Evolutionary conservation across 106 monocot species (phyloP).

Genomic region (Triglochin maritima): DNA sequence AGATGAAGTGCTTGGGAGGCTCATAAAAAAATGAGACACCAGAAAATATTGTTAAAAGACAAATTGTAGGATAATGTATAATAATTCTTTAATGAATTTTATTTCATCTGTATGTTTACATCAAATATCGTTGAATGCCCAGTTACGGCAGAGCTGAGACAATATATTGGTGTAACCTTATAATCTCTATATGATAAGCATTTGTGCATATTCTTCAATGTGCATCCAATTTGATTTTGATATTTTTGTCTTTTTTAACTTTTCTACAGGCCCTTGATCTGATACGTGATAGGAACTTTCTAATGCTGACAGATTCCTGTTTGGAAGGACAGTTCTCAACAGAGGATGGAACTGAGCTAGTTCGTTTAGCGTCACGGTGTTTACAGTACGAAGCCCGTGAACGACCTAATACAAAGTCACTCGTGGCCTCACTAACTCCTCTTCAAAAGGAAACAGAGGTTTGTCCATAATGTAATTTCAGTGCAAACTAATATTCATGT

Average conservation of each 20-base stretch:
- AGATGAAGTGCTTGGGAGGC: too few relatives aligned
- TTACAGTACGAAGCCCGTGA: conserved; percentile 83
- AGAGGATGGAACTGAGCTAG: conserved; percentile 80
- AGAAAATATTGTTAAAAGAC: too few relatives aligned
- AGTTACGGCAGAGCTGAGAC: too few relatives aligned
- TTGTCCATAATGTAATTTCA: neutral
- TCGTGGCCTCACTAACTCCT: conserved; percentile 45
- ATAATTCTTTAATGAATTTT: too few relatives aligned
- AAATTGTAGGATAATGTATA: too few relatives aligned
- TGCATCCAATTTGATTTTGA: too few relatives aligned
- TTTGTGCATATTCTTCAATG: too few relatives aligned
- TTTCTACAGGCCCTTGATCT: conserved; percentile 78
- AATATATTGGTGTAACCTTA: too few relatives aligned
- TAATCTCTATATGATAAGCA: too few relatives aligned
- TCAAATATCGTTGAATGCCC: too few relatives aligned
- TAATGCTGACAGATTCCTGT: conserved; percentile 88
- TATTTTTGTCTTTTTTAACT: conserved; percentile 3
- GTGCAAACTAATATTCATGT: neutral
- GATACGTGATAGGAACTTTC: conserved; percentile 69
- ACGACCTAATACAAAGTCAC: conserved; percentile 65
- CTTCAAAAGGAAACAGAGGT: conserved; percentile 80
- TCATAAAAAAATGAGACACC: too few relatives aligned
- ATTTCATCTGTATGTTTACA: too few relatives aligned
- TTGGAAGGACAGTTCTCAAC: conserved; percentile 88
- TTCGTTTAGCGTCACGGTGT: conserved; percentile 88